phyloP scores from a whole-genome alignment of 176 grass and related monocot species.

The Hyparrhenia diplandra region DNA sequence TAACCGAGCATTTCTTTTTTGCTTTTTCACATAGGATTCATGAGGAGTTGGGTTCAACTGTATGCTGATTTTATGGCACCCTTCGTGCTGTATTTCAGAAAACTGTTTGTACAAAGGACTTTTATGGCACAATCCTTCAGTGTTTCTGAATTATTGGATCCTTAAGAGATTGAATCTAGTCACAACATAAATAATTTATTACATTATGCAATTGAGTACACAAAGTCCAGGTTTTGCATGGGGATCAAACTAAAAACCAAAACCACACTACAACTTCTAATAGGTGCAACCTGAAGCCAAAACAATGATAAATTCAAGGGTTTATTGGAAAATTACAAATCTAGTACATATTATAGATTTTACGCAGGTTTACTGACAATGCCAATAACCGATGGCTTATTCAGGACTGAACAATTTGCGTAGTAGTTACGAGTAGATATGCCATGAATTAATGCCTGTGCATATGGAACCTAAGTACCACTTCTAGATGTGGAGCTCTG shows the following conservation, averaged over 20 bases:
- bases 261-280: no score
- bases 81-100: neutral
- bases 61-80: neutral
- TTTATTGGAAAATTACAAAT: neutral
- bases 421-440: no score
- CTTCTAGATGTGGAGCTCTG: neutral
- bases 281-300: neutral
- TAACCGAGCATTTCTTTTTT: no score
- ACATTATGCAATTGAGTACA: neutral
- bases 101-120: neutral
- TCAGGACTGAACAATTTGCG: neutral
- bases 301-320: neutral
- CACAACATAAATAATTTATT: neutral
- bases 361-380: neutral
- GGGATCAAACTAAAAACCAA: neutral
- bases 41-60: neutral
- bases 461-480: neutral
- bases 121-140: neutral
- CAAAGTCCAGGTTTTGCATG: neutral
- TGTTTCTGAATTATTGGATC: neutral
- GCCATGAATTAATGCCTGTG: neutral
- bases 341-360: neutral
- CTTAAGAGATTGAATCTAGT: neutral
- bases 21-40: no score
- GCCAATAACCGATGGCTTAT: neutral